A percentile compares a stretch with the other conserved stretches of the same genome.
Conservation (phyloP, 2,329 filamentous ascomycete species). For the Aspergillus arachidicola region DNA sequence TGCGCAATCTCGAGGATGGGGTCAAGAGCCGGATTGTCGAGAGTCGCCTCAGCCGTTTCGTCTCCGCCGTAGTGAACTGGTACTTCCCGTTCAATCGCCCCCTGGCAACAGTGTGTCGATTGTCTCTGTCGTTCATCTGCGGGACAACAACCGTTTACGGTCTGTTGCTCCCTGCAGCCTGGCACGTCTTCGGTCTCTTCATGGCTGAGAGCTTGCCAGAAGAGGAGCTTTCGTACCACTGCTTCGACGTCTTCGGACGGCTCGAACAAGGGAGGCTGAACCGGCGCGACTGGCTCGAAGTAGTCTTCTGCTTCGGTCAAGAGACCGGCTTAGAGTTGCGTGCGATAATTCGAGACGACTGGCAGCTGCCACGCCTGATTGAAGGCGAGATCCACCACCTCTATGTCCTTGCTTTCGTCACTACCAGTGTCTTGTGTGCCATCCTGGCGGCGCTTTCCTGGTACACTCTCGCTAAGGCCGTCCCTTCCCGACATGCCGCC, state of each 20-base stretch:
- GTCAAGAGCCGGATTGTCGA: neutral
- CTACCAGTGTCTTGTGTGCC: neutral
- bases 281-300: constrained; percentile 2
- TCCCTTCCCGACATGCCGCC: neutral
- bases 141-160: neutral
- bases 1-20: neutral
- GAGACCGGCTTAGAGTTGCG: constrained; percentile 13
- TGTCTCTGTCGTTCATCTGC: neutral
- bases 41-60: neutral
- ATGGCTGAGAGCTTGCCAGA: constrained; percentile 3
- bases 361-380: neutral
- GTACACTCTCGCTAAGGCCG: neutral
- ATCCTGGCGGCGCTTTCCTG: neutral
- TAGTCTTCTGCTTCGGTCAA: constrained; percentile 16
- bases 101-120: neutral
- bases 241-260: neutral
- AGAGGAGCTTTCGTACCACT: constrained; percentile 11
- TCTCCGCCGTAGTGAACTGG: constrained; percentile 8
- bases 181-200: constrained; percentile 11
- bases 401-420: constrained; percentile 6
- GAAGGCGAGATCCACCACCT: constrained; percentile 16
- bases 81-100: constrained; percentile 15
- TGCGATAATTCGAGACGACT: constrained; percentile 9
- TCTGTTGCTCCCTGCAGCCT: constrained; percentile 6
- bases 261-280: neutral